phyloP scores from a whole-genome alignment of 106 monocot species.

The Platanthera zijinensis region DNA sequence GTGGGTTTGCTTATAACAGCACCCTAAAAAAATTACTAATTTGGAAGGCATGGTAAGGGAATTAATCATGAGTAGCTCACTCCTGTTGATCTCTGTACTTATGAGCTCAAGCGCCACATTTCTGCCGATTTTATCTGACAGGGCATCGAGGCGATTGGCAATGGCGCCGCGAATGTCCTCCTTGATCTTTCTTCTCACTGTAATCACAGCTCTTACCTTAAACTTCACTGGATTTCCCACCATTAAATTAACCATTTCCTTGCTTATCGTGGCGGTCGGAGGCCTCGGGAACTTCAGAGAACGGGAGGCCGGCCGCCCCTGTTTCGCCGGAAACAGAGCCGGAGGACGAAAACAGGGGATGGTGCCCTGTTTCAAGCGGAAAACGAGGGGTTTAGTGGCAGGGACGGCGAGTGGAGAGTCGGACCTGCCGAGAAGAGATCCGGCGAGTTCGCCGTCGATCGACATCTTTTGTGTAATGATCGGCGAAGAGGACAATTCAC shows the following conservation, averaged over 20 bases:
- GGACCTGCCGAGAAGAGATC: constrained; percentile 17
- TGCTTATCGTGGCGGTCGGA: constrained; percentile 29
- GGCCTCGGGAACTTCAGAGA: constrained; percentile 2
- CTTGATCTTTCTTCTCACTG: constrained; percentile 64
- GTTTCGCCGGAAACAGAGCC: background rate
- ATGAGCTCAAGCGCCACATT: constrained; percentile 70
- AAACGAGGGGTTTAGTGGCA: constrained; percentile 4
- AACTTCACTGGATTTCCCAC: constrained; percentile 27
- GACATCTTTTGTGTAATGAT: constrained; percentile 1
- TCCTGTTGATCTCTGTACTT: constrained; percentile 56
- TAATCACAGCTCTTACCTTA: constrained; percentile 56
- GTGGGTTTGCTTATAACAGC: no score
- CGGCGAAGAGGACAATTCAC: no score
- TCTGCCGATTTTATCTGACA: constrained; percentile 61
- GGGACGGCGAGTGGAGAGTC: constrained; percentile 1
- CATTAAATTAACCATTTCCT: constrained; percentile 31
- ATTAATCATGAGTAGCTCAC: constrained; percentile 19
- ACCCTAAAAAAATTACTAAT: no score
- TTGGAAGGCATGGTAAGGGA: background rate
- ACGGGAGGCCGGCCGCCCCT: background rate
- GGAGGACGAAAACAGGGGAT: constrained; percentile 19
- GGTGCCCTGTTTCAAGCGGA: constrained; percentile 10
- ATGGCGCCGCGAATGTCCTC: constrained; percentile 54
- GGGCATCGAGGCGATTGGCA: constrained; percentile 45
- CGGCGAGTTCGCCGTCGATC: constrained; percentile 12